Evolutionary conservation across 2,329 filamentous ascomycete species (phyloP), one percentile per base, ranked within the genome.

Genomic region (Phialemoniopsis sp.): DNA sequence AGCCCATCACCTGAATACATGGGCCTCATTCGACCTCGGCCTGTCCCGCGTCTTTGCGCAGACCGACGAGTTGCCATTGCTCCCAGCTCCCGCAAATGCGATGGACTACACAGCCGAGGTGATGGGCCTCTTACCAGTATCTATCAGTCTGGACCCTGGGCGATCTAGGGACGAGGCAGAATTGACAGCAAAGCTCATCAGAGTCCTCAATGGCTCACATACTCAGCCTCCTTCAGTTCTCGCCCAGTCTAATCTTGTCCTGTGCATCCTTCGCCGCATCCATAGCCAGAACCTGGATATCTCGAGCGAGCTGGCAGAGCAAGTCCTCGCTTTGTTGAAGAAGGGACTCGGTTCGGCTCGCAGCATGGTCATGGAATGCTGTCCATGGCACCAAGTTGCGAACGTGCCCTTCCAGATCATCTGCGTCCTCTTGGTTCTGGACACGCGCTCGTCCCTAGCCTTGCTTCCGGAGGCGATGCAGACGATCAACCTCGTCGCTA

Each of bases 341-440:
- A 57, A 54, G 16, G 73, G 67, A 0, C 63, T 79, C 9, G 57
- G 61, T 16, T 70, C 71, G 0, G 71, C 75, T 1, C 61, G 66
- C 6, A 54, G 53, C 6, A 68, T 78, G 50, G 57, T 72, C 1
- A 58, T 63, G 3, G 54, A 57, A 9, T 59, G 61, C 12, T 60
- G 62, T 3, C 75, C 76, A 0, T 81, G 76, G 76, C 77, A 80
- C 47, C 76, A 80, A 41, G 67, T 76, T 34, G 73, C 73, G 19
- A 79, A 80, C 36, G 71, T 80, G 0, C 76, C 76, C 0, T 80
- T 80, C 44, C 76, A 80, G 38, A 67, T 76, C 1, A 64, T 80
- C 21, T 79, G 76, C 42, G 63, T 75, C 0, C 56, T 79, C 5
- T 58, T 80, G 2, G 72, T 72, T 0, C 73, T 80, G 36, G 76